Percentiles rank a stretch among this genome's conserved stretches.
phyloP scores from a whole-genome alignment of 2,329 filamentous ascomycete species.

The Parastagonospora avenae region DNA sequence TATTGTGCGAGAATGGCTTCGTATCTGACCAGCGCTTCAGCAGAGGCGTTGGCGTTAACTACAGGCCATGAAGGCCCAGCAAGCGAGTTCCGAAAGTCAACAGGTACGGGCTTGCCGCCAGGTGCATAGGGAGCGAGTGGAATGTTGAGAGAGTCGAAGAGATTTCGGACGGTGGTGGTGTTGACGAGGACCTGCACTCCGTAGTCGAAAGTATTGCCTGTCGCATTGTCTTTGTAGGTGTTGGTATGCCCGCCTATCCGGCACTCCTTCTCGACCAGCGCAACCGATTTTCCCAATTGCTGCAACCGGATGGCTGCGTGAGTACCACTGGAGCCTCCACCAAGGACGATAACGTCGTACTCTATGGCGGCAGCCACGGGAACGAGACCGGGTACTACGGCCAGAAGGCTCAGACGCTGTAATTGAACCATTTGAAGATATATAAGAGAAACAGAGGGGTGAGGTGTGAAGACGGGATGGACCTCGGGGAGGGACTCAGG shows the following conservation, averaged over 20 bases:
- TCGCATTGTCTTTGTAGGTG: conserved; percentile 23
- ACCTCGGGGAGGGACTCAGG: no score
- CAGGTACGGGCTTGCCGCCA: not conserved
- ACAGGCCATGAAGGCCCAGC: not conserved
- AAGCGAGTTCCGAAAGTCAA: not conserved
- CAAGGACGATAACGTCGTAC: conserved; percentile 47
- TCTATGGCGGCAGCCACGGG: no score
- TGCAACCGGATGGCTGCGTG: conserved; percentile 49
- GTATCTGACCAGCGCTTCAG: not conserved
- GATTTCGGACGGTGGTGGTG: conserved; percentile 1
- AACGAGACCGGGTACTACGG: no score
- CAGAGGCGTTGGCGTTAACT: not conserved
- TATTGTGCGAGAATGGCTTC: not conserved
- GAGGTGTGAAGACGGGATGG: no score
- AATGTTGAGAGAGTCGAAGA: not conserved
- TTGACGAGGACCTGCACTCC: conserved; percentile 1
- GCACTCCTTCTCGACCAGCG: conserved; percentile 48
- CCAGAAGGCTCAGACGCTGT: no score
- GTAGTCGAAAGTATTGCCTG: conserved; percentile 1
- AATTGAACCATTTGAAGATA: no score
- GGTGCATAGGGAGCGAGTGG: not conserved
- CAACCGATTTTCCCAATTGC: conserved; percentile 45
- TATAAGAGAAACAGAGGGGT: no score
- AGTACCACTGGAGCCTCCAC: conserved; percentile 50
- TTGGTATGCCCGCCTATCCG: conserved; percentile 56